Percentiles rank a stretch among this genome's conserved stretches.
Evolutionary conservation across 1,284 basidiomycete species (phyloP).

Genomic region (Austroboletus niveus): DNA sequence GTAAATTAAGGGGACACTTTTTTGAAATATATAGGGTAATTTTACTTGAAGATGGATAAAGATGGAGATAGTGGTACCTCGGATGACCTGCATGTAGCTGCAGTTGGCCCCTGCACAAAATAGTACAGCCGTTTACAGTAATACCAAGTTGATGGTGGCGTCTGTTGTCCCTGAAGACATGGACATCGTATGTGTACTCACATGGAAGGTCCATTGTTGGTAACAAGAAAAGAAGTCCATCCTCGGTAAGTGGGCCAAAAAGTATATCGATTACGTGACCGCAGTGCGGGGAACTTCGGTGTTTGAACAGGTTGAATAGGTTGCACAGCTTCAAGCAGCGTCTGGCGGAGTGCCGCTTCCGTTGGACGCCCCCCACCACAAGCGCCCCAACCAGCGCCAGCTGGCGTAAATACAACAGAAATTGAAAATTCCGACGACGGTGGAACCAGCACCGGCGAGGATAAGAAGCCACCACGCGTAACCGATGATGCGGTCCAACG

Average conservation of each 20-base stretch:
- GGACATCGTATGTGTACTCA: not conserved
- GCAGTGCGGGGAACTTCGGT: too few species aligned
- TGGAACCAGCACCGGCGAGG: constrained; percentile 73
- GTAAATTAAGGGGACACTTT: not conserved
- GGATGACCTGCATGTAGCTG: not conserved
- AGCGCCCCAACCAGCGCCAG: constrained; percentile 51
- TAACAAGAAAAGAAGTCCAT: not conserved
- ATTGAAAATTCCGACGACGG: constrained; percentile 64
- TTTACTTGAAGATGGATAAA: not conserved
- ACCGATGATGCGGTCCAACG: constrained; percentile 72
- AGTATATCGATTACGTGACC: not conserved
- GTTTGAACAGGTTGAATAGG: too few species aligned
- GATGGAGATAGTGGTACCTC: not conserved
- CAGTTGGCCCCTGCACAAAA: not conserved
- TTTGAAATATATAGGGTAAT: too few species aligned
- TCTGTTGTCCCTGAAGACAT: not conserved
- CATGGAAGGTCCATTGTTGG: not conserved
- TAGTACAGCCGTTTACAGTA: not conserved
- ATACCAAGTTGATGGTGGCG: not conserved
- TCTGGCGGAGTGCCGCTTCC: constrained; percentile 9
- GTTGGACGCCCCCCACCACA: constrained; percentile 18
- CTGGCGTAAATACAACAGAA: constrained; percentile 58
- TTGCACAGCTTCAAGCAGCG: constrained; percentile 11
- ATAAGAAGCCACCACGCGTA: constrained; percentile 72
- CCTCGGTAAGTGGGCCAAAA: not conserved